Conservation (phyloP, 805 yeast species). For the Pichia exigua region DNA sequence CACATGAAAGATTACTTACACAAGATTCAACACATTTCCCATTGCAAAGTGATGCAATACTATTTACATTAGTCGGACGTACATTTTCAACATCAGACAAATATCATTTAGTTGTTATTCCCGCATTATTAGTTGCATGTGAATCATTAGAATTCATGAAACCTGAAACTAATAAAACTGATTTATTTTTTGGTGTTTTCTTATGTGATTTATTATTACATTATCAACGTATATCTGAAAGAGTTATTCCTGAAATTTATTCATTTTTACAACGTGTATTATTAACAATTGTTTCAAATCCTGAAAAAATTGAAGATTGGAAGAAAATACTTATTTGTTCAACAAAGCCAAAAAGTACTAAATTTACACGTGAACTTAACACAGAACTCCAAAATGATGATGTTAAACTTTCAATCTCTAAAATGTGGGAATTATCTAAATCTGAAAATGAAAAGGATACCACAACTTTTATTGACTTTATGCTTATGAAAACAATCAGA, state of each 20-base stretch:
- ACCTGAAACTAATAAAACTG: slow-evolving; percentile 20
- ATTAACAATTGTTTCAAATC: slow-evolving; percentile 35
- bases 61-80: slow-evolving; percentile 64
- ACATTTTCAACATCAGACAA: slow-evolving; percentile 92
- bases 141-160: slow-evolving; percentile 53
- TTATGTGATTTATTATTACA: slow-evolving; percentile 56
- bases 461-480: slow-evolving; percentile 17
- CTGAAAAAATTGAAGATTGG: slow-evolving; percentile 16
- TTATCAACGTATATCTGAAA: slow-evolving; percentile 74
- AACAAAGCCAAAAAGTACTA: slow-evolving; percentile 12
- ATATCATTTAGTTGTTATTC: slow-evolving; percentile 86
- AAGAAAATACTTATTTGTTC: slow-evolving; percentile 18
- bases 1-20: slow-evolving; percentile 42
- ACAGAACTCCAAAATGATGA: slow-evolving; percentile 10
- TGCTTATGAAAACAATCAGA: slow-evolving; percentile 29
- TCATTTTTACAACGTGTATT: slow-evolving; percentile 49
- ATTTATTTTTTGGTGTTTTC: slow-evolving; percentile 51
- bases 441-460: slow-evolving; percentile 4
- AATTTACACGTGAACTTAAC: slow-evolving; percentile 14
- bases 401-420: slow-evolving; percentile 4
- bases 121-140: slow-evolving; percentile 64
- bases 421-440: slow-evolving; percentile 6
- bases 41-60: slow-evolving; percentile 49
- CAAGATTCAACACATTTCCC: slow-evolving; percentile 26
- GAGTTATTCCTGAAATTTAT: slow-evolving; percentile 74